Conservation (phyloP, 768 basidiomycete genomes). For the Boletus sp. region DNA sequence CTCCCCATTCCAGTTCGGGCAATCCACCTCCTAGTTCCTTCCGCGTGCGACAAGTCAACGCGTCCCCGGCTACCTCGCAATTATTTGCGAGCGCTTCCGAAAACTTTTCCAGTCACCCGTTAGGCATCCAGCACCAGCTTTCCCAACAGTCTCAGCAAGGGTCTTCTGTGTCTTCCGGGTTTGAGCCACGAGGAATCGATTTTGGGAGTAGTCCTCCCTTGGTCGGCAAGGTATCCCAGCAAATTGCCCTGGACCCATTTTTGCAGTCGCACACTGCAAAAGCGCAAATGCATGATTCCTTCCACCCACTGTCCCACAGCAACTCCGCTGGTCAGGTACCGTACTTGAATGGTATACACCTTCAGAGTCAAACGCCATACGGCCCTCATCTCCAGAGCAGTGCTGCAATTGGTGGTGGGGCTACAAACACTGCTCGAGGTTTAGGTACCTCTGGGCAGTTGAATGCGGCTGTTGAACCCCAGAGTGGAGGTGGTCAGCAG, state of each 20-base stretch:
- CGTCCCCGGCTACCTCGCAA: conserved; percentile 27
- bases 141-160: conserved; percentile 36
- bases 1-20: conserved; percentile 23
- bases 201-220: conserved; percentile 29
- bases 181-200: conserved; percentile 32
- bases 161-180: conserved; percentile 20
- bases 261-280: conserved; percentile 29
- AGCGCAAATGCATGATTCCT: conserved; percentile 33
- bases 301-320: conserved; percentile 32
- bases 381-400: conserved; percentile 60
- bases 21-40: conserved; percentile 32
- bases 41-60: conserved; percentile 35
- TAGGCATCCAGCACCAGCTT: conserved; percentile 32
- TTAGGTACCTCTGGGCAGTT: conserved; percentile 29
- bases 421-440: conserved; percentile 22
- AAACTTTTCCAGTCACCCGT: conserved; percentile 25
- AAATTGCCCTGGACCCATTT: conserved; percentile 34
- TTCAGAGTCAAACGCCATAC: conserved; percentile 74
- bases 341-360: conserved; percentile 42
- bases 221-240: conserved; percentile 27
- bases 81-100: conserved; percentile 24
- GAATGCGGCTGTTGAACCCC: conserved; percentile 22
- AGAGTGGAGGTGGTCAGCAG: conserved; percentile 34
- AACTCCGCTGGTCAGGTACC: conserved; percentile 31
- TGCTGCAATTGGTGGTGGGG: conserved; percentile 27